A percentile compares a stretch with the other conserved stretches of the same genome.
phyloP scores from a whole-genome alignment of 306 rosid species.

The Vicia villosa region DNA sequence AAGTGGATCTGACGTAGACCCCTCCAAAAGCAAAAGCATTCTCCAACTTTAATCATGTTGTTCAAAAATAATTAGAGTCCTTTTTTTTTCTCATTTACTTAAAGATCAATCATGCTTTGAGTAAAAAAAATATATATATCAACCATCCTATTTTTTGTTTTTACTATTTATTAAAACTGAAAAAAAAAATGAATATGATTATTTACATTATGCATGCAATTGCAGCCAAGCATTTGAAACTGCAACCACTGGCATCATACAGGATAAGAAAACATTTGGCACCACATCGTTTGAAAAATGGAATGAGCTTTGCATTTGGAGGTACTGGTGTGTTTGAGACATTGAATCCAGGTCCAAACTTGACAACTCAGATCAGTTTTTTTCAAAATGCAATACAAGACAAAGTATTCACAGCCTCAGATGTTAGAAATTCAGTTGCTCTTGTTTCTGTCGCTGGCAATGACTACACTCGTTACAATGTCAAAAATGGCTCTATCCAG shows the following conservation, averaged over 20 bases:
- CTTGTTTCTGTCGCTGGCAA: slow-evolving; percentile 79
- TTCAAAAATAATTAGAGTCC: not conserved
- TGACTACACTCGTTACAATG: slow-evolving; percentile 55
- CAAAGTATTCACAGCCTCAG: slow-evolving; percentile 38
- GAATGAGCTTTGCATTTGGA: slow-evolving; percentile 88
- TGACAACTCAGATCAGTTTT: slow-evolving; percentile 75
- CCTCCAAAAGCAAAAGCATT: not conserved
- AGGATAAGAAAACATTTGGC: slow-evolving; percentile 45
- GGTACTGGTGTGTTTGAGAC: slow-evolving; percentile 87
- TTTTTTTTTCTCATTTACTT: not conserved
- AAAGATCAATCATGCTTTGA: no score
- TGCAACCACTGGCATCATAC: slow-evolving; percentile 83
- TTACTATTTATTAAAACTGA: no score
- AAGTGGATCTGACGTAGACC: not conserved
- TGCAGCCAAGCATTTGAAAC: slow-evolving; percentile 67
- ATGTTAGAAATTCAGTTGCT: slow-evolving; percentile 61
- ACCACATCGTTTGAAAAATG: slow-evolving; percentile 52
- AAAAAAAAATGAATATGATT: not conserved
- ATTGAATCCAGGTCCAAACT: slow-evolving; percentile 57
- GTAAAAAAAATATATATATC: no score
- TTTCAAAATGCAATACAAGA: slow-evolving; percentile 44
- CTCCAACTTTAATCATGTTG: not conserved
- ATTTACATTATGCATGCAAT: not conserved
- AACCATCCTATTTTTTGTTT: not conserved
- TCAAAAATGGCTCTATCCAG: slow-evolving; percentile 50